These are phyloP conservation scores for Penicillium cinerascens DNA, from an alignment of 495 filamentous ascomycete genomes.

Conservation along the genomic window DNA sequence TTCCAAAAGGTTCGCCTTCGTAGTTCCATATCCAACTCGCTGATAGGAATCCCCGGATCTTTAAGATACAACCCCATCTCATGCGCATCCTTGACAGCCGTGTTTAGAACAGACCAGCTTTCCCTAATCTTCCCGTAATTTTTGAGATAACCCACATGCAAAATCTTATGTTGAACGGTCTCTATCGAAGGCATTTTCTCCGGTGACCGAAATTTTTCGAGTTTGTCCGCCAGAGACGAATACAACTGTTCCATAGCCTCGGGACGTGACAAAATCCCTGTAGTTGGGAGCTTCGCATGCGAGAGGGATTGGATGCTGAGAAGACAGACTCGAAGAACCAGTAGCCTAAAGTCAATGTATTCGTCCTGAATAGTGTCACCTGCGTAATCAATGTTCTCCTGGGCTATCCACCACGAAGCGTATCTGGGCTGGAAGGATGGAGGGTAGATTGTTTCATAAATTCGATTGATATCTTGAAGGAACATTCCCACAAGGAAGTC, in stretches of 20 bases:
- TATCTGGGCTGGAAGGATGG: constrained; percentile 15
- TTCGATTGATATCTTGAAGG: constrained; percentile 13
- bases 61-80: constrained; percentile 17
- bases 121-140: constrained; percentile 12
- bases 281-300: constrained; percentile 14
- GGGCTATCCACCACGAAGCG: constrained; percentile 11
- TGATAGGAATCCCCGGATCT: constrained; percentile 7
- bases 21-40: constrained; percentile 17
- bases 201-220: constrained; percentile 5
- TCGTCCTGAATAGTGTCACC: constrained; percentile 6
- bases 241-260: constrained; percentile 11
- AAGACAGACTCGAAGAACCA: constrained; percentile 19
- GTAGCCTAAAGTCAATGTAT: constrained; percentile 17
- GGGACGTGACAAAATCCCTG: constrained; percentile 3
- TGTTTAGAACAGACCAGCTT: constrained; percentile 15
- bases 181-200: constrained; percentile 6
- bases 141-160: constrained; percentile 14
- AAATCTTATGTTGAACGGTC: constrained; percentile 16
- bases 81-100: constrained; percentile 17
- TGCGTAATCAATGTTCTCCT: constrained; percentile 2
- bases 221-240: constrained; percentile 9
- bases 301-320: constrained; percentile 17
- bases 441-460: constrained; percentile 12
- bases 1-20: constrained; percentile 18
- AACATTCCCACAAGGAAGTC: constrained; percentile 21